These are phyloP conservation scores for Xerocomellus dryophilus DNA, from an alignment of 768 basidiomycete genomes.

Conservation along the genomic window DNA sequence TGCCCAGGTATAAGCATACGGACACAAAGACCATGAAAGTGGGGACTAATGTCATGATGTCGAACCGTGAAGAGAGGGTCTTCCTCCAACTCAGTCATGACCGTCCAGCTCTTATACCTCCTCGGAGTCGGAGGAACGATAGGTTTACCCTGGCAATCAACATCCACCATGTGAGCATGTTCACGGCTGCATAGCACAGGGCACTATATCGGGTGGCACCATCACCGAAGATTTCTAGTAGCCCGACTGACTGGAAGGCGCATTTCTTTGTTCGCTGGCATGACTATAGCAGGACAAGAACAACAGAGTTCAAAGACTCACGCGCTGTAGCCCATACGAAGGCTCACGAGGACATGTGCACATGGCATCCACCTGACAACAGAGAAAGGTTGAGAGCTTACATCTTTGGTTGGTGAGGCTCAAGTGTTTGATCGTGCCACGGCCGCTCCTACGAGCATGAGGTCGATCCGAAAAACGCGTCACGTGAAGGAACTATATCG, in stretches of 20 bases:
- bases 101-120: constrained; percentile 19
- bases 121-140: background rate
- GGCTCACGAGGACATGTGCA: constrained; percentile 12
- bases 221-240: constrained; percentile 5
- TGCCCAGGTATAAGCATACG: constrained; percentile 9
- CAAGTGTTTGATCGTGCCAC: constrained; percentile 7
- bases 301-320: background rate
- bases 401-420: constrained; percentile 1
- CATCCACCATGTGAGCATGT: constrained; percentile 10
- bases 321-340: background rate
- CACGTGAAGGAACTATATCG: constrained; percentile 13
- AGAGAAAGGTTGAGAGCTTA: background rate
- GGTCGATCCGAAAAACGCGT: constrained; percentile 1
- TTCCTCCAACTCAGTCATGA: background rate
- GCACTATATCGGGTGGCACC: constrained; percentile 12
- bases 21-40: background rate
- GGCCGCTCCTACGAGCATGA: constrained; percentile 6
- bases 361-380: constrained; percentile 15
- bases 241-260: background rate
- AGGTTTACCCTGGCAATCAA: background rate
- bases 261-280: constrained; percentile 8
- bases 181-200: constrained; percentile 1
- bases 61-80: background rate
- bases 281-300: constrained; percentile 2
- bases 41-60: constrained; percentile 11